phyloP scores from a whole-genome alignment of 495 filamentous ascomycete species.

The Penicillium fimorum region DNA sequence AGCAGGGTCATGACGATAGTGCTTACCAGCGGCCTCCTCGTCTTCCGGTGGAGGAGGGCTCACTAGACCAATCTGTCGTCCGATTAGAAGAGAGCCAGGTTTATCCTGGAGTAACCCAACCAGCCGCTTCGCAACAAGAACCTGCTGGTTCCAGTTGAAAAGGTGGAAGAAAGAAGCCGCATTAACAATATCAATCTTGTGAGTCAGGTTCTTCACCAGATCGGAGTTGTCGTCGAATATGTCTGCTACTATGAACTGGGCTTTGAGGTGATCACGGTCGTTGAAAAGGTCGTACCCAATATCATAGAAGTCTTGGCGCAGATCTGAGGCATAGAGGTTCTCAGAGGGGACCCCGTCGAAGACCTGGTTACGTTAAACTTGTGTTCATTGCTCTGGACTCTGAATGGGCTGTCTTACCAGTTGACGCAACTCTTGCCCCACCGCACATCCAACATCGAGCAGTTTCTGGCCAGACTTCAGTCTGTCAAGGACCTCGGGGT shows the following conservation, averaged over 20 bases:
- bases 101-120: conserved; percentile 42
- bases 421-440: conserved; percentile 42
- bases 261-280: conserved; percentile 41
- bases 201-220: conserved; percentile 34
- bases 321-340: conserved; percentile 42
- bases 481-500: conserved; percentile 40
- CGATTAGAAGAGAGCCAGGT: conserved; percentile 48
- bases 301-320: conserved; percentile 38
- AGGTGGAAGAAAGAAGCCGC: conserved; percentile 59
- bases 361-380: conserved; percentile 12
- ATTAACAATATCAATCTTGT: conserved; percentile 56
- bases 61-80: conserved; percentile 44
- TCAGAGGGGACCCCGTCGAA: conserved; percentile 30
- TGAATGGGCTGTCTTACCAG: conserved; percentile 18
- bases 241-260: conserved; percentile 50
- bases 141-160: conserved; percentile 55
- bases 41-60: conserved; percentile 28
- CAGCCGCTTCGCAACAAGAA: conserved; percentile 45
- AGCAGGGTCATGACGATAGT: conserved; percentile 45
- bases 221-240: conserved; percentile 48
- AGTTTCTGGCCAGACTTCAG: conserved; percentile 37
- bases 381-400: neutral
- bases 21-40: conserved; percentile 14
- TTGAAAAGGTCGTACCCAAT: conserved; percentile 51
- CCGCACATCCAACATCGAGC: conserved; percentile 43